Conservation (phyloP, 768 basidiomycete species). For the Plicaturopsis crispa region DNA sequence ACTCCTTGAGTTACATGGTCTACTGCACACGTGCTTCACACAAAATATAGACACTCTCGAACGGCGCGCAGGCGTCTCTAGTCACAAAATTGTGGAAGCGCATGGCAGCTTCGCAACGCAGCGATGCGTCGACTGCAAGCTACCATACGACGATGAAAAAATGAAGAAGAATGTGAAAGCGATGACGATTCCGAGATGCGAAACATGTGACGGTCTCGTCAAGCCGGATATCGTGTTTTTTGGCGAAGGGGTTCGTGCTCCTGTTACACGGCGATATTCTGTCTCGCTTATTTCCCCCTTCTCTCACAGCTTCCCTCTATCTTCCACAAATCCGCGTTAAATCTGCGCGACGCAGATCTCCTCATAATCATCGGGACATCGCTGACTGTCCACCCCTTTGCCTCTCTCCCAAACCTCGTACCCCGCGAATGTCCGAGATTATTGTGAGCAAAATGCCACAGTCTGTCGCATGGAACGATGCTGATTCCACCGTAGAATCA, state of each 20-base stretch:
- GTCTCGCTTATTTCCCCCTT: background rate
- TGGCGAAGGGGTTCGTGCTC: conserved; percentile 59
- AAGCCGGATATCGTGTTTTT: conserved; percentile 97
- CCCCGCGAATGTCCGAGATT: conserved; percentile 52
- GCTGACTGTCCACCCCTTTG: conserved; percentile 82
- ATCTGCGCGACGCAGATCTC: conserved; percentile 66
- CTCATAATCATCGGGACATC: conserved; percentile 91
- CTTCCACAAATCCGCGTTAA: conserved; percentile 53
- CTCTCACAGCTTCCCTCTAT: conserved; percentile 54
- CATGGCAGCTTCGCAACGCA: conserved; percentile 93
- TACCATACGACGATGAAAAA: conserved; percentile 50
- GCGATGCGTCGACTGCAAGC: conserved; percentile 70
- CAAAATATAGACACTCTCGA: conserved; percentile 95
- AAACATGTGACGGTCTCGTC: conserved; percentile 61
- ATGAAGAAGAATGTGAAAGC: conserved; percentile 58
- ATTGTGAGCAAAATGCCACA: too few relatives aligned
- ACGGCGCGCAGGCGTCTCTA: conserved; percentile 70
- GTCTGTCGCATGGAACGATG: too few relatives aligned
- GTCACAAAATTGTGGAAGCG: conserved; percentile 78
- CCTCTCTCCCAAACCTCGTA: conserved; percentile 59
- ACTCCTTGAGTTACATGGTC: conserved; percentile 60
- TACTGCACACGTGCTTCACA: conserved; percentile 76
- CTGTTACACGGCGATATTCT: background rate
- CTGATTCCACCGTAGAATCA: conserved; percentile 36
- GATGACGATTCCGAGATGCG: conserved; percentile 66